Percentiles rank a stretch among this genome's conserved stretches.
Evolutionary conservation across 495 filamentous ascomycete genomes (phyloP).

Genomic region (Daldinia bambusicola): DNA sequence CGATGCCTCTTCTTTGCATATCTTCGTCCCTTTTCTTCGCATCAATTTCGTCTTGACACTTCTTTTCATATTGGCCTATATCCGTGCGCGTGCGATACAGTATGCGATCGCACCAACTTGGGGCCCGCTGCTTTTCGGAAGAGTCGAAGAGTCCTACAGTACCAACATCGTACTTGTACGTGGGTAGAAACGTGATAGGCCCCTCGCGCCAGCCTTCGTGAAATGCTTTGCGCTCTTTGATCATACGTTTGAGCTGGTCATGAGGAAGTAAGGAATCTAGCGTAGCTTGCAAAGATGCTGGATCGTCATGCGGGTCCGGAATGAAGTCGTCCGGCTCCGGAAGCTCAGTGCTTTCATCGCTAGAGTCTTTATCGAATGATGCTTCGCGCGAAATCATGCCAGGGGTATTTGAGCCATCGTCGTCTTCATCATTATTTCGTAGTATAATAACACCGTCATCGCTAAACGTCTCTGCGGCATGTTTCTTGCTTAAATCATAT

Average conservation of each 20-base stretch:
- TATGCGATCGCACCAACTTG: slow-evolving; percentile 99
- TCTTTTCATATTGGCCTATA: slow-evolving; percentile 74
- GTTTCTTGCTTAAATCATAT: slow-evolving; percentile 66
- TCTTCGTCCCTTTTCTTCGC: slow-evolving; percentile 80
- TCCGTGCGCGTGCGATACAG: slow-evolving; percentile 81
- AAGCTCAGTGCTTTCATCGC: slow-evolving; percentile 53
- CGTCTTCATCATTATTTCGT: slow-evolving; percentile 52
- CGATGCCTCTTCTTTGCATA: slow-evolving; percentile 82
- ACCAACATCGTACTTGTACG: slow-evolving; percentile 97
- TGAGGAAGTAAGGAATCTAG: slow-evolving; percentile 86
- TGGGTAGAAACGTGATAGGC: slow-evolving; percentile 85
- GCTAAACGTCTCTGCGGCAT: slow-evolving; percentile 49
- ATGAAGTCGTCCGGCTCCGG: slow-evolving; percentile 67
- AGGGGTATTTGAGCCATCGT: slow-evolving; percentile 47
- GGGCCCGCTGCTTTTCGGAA: slow-evolving; percentile 89
- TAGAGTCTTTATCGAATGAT: slow-evolving; percentile 48
- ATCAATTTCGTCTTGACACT: slow-evolving; percentile 70
- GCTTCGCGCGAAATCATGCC: slow-evolving; percentile 46
- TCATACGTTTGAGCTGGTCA: slow-evolving; percentile 84
- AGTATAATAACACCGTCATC: slow-evolving; percentile 57
- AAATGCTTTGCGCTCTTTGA: slow-evolving; percentile 78
- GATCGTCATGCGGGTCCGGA: slow-evolving; percentile 62
- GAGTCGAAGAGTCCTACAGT: slow-evolving; percentile 92
- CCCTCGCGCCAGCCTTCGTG: slow-evolving; percentile 94
- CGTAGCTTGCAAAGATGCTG: slow-evolving; percentile 78